Evolutionary conservation across 768 basidiomycete genomes (phyloP), one percentile per base, ranked within the genome.

Genomic region (Solioccasus polychromus): DNA sequence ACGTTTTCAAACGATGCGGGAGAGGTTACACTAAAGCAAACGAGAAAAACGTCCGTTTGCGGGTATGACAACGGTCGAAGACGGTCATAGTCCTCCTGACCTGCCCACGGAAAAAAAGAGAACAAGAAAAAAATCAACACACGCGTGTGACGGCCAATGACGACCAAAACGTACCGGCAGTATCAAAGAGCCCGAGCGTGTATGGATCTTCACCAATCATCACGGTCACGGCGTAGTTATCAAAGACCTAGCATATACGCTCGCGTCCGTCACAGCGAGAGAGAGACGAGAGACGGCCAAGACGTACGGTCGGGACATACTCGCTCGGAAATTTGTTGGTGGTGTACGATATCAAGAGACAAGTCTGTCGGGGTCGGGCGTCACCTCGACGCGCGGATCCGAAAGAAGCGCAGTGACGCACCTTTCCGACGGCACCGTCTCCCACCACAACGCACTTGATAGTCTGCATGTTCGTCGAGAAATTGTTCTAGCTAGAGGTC

Each of bases 201-300:
- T 98, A 98, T 42, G 96, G 95, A 71, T 98, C 95, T 62, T 98
- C 96, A 42, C 95, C 95, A 71, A 99, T 98, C 96, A 99, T 98
- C 48, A 99, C 96, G n/a, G 95, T 98, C 51, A 98, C 96, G 51
- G 96, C 96, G 72, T 94, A 94, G 71, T 95, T 95, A 71, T 95
- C 91, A 68, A 93, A 93, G 48, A 92, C 87, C 89, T 91, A 70
- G 49, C 46, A 52, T 47, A 55, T 26, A 50, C 35, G 39, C 39
- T 49, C 18, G 48, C 42, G 22, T 58, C 39, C 63, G 55, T 42
- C 50, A n/a, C 54, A 48, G 34, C 35, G 37, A 28, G 12, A 12
- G 8, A 28, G 28, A 18, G 22, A 15, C 24, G 35, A 42, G 38
- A 25, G 12, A 38, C 12, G 35, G 11, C 43, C 31, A 12, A 4